phyloP scores from a whole-genome alignment of 2,329 filamentous ascomycete species.

The Colletotrichum sp. region DNA sequence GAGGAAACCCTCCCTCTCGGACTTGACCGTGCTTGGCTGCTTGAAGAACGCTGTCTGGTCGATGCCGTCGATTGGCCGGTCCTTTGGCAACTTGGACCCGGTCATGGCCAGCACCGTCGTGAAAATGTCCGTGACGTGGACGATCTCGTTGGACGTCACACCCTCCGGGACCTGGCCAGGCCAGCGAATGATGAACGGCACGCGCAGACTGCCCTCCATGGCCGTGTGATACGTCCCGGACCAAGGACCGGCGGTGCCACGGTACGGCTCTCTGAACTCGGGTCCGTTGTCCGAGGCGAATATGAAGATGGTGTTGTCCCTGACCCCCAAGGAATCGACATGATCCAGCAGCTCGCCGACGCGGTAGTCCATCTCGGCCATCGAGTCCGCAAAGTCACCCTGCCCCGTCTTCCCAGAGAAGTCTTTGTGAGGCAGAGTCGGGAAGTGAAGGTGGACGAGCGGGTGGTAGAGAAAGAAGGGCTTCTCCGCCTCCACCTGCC shows the following conservation, averaged over 20 bases:
- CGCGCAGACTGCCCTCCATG: constrained; percentile 39
- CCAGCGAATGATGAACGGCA: constrained; percentile 40
- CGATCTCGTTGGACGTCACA: constrained; percentile 32
- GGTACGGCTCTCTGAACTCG: constrained; percentile 35
- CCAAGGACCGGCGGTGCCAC: constrained; percentile 37
- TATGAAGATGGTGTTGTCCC: constrained; percentile 36
- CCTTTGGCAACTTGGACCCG: constrained; percentile 19
- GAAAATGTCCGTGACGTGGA: constrained; percentile 38
- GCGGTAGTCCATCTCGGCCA: constrained; percentile 37
- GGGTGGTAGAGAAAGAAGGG: constrained; percentile 38
- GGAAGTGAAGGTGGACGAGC: constrained; percentile 37
- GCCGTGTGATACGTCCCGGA: constrained; percentile 38
- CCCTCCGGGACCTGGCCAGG: constrained; percentile 30
- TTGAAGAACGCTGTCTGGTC: constrained; percentile 31
- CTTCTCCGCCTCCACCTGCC: constrained; percentile 25
- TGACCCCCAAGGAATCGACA: constrained; percentile 29
- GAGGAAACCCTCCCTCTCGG: constrained; percentile 28
- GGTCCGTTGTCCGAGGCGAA: constrained; percentile 41
- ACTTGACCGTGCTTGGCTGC: constrained; percentile 23
- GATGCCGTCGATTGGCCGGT: constrained; percentile 35
- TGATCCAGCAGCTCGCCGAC: constrained; percentile 36
- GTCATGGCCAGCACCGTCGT: constrained; percentile 33
- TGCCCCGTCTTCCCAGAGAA: constrained; percentile 31
- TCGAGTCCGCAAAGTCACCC: constrained; percentile 36
- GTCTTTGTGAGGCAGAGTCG: constrained; percentile 33